Conservation (phyloP, 768 basidiomycete species). For the Clavaria fumosa region DNA sequence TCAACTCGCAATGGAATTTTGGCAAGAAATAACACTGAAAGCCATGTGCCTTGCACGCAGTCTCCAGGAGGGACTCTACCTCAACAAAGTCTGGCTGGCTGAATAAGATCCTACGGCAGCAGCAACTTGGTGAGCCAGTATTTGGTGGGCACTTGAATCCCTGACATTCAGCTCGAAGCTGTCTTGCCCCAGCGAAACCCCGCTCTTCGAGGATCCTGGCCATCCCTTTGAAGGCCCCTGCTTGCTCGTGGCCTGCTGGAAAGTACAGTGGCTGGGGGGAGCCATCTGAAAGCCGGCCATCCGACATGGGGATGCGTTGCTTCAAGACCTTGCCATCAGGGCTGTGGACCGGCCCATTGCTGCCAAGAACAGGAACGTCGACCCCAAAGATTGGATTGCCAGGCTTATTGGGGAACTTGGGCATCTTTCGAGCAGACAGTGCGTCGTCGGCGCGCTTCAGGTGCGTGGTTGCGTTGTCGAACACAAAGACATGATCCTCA, state of each 20-base stretch:
- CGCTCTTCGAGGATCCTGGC: slow-evolving; percentile 7
- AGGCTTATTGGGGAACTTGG: slow-evolving; percentile 9
- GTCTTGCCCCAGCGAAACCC: neutral
- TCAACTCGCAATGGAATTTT: slow-evolving; percentile 23
- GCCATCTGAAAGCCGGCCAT: slow-evolving; percentile 11
- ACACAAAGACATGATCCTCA: slow-evolving; percentile 14
- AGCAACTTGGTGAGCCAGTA: slow-evolving; percentile 15
- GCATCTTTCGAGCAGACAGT: slow-evolving; percentile 16
- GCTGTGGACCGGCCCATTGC: slow-evolving; percentile 9
- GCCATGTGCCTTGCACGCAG: slow-evolving; percentile 6
- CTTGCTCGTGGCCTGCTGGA: slow-evolving; percentile 11
- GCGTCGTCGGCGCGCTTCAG: slow-evolving; percentile 11
- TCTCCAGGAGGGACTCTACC: slow-evolving; percentile 10
- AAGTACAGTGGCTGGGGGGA: slow-evolving; percentile 18
- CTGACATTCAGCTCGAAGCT: slow-evolving; percentile 3
- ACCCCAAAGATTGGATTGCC: slow-evolving; percentile 4
- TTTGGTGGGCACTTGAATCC: slow-evolving; percentile 9
- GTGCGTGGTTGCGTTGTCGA: slow-evolving; percentile 17
- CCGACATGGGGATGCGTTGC: neutral
- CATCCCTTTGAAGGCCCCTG: slow-evolving; percentile 27
- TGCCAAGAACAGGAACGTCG: neutral
- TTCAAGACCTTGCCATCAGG: slow-evolving; percentile 12
- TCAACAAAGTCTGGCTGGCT: slow-evolving; percentile 21
- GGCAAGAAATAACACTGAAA: slow-evolving; percentile 15
- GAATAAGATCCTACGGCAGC: slow-evolving; percentile 17